Evolutionary conservation across 768 basidiomycete species (phyloP).

Genomic region (Pisolithus tinctorius): DNA sequence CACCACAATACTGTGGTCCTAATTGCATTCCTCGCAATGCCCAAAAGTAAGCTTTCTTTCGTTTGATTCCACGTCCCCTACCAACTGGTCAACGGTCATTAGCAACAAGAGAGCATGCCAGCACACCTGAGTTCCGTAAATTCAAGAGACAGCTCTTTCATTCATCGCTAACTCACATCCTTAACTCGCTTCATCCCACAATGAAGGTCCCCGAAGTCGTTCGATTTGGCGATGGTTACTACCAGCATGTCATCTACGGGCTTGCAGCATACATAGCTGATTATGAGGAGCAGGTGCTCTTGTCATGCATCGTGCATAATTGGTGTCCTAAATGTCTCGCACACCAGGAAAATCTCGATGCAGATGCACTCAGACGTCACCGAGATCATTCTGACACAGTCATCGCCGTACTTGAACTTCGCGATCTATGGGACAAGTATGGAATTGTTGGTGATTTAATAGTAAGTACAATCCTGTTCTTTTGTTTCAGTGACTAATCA

Average conservation of each 20-base stretch:
- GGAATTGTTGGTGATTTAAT: neutral
- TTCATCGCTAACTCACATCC: conserved; percentile 8
- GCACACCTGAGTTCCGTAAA: conserved; percentile 5
- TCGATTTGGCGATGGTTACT: conserved; percentile 13
- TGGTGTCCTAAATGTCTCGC: conserved; percentile 14
- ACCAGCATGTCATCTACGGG: conserved; percentile 13
- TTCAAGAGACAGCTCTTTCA: conserved; percentile 19
- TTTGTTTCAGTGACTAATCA: neutral
- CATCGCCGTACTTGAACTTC: conserved; percentile 3
- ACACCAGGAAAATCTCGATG: neutral
- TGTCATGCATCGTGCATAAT: conserved; percentile 10
- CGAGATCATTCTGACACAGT: conserved; percentile 16
- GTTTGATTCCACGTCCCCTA: neutral
- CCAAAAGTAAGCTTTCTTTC: conserved; percentile 19
- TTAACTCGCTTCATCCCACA: conserved; percentile 4
- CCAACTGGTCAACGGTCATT: neutral
- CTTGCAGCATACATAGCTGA: conserved; percentile 14
- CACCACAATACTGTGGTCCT: conserved; percentile 5
- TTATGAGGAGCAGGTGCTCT: conserved; percentile 15
- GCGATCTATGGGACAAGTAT: conserved; percentile 18
- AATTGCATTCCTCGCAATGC: conserved; percentile 25
- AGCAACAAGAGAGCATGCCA: conserved; percentile 4
- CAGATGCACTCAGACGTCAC: neutral
- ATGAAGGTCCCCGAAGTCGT: conserved; percentile 13
- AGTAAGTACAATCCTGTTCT: neutral